These are phyloP conservation scores for Auricularia sp. DNA, from an alignment of 768 basidiomycete genomes.

Conservation along the genomic window DNA sequence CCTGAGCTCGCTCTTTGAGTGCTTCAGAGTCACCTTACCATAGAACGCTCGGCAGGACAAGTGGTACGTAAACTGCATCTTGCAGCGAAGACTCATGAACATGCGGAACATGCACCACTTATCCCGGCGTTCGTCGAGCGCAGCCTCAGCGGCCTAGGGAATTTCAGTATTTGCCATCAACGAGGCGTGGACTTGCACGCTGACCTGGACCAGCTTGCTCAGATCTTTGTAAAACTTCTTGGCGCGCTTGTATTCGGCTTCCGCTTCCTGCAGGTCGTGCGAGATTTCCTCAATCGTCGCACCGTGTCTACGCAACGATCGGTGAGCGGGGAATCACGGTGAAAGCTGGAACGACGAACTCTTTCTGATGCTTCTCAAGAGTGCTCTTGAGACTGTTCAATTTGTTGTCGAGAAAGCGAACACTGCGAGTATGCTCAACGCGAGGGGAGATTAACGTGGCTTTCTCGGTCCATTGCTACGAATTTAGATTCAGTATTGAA, in stretches of 20 bases:
- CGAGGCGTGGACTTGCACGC: slow-evolving; percentile 1
- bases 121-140: slow-evolving; percentile 52
- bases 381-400: slow-evolving; percentile 55
- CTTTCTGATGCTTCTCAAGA: slow-evolving; percentile 54
- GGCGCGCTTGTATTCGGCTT: slow-evolving; percentile 48
- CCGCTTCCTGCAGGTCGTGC: slow-evolving; percentile 54
- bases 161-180: background rate
- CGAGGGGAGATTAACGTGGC: slow-evolving; percentile 56
- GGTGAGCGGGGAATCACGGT: background rate
- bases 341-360: slow-evolving; percentile 27
- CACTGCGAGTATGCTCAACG: slow-evolving; percentile 46
- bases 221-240: slow-evolving; percentile 56
- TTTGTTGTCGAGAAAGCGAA: slow-evolving; percentile 41
- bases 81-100: slow-evolving; percentile 78
- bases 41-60: slow-evolving; percentile 80
- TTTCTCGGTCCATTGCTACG: slow-evolving; percentile 51
- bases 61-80: slow-evolving; percentile 70
- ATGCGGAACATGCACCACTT: slow-evolving; percentile 84
- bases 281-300: slow-evolving; percentile 71
- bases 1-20: slow-evolving; percentile 47
- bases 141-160: slow-evolving; percentile 51
- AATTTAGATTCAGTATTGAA: background rate
- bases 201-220: slow-evolving; percentile 54
- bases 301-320: slow-evolving; percentile 44
- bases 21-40: slow-evolving; percentile 83